Evolutionary conservation across 2,329 filamentous ascomycete genomes (phyloP), one percentile per base, ranked within the genome.

Genomic region (Sporothrix schenckii): DNA sequence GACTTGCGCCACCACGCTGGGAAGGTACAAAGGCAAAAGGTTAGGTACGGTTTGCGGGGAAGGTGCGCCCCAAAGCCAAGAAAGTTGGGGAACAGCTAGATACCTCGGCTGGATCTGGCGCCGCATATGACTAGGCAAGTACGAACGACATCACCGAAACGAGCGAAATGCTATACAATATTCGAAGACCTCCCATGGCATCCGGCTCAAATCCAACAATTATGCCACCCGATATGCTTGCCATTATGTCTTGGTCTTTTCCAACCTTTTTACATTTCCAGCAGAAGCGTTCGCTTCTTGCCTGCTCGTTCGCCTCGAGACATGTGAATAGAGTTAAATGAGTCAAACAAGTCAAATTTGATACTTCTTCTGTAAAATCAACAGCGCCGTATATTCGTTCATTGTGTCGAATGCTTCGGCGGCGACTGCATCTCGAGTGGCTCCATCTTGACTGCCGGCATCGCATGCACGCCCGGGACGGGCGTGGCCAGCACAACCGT

Each of bases 401-500:
- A 63, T 27, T n/a, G 2, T n/a, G 21, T 19, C 39, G 39, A n/a
- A 27, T 44, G 39, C 19, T 4, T n/a, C 34, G 58, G 58, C 19
- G 30, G n/a, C 16, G 58, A 27, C 39, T 14, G 21, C 58, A 27
- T 27, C n/a, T 63, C n/a, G 16, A n/a, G 2, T 63, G 41, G 52
- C 21, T 68, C 52, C 19, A 6, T 14, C 41, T 34, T 53, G 21
- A 13, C 53, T 4, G 13, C 50, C 19, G 27, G 66, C 41, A 11
- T 19, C 13, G 53, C 52, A 11, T 56, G 27, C 6, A 54, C 70
- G 2, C 71, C 69, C 6, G 82, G 83, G 79, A 97, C 88, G 54
- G 91, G 88, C 70, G 86, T 81, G 0, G 94, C 93, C 66, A 88
- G 79, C 7, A 95, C 85, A 0, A 97, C 87, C 4, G 94, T 98